Base-by-base conservation (phyloP, 345 rosid species). In the Anastatica hierochuntica region DNA sequence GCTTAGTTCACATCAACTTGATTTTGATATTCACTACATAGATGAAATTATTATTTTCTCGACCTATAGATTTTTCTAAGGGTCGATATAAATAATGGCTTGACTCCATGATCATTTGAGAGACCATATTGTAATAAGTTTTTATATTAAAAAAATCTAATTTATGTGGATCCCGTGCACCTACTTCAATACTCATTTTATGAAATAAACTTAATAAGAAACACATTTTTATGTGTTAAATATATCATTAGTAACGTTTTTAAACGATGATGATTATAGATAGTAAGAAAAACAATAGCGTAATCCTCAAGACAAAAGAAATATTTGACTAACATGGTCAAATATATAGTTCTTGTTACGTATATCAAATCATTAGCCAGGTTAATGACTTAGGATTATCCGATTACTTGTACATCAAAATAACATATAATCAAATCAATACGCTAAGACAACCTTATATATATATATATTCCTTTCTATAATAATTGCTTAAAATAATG, bases 381-480 rank as follows among this genome's bases (percentile, higher is more conserved):
- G 12, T 51, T 57, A 15, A 56, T 43, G 39, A 49, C 31, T 56
- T 63, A n/a, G 13, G 16, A 16, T n/a, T 15, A 15, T 41, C 42
- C 17, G 34, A 18, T 49, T 42, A 65, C 64, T 43, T 66, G 58
- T 66, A 34, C 29, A 43, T 43, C 1, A 4, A 24, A 6, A 48
- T 41, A 16, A 16, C 39, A 12, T n/a, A 23, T 27, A 33, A 31
- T 26, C 17, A 34, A n/a, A 24, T 49, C 45, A 14, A 56, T 49
- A 64, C 58, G 63, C 14, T 20, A 56, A 49, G 40, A 49, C 64
- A 60, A 38, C 47, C 45, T 34, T 31, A n/a, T 41, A 12, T 29
- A 15, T 55, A 24, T n/a, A 5, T 21, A 2, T 21, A 21, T 21
- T 26, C 27, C 5, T 11, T 36, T 53, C 2, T 14, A n/a, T 63